A percentile compares a stretch with the other conserved stretches of the same genome.
phyloP scores from a whole-genome alignment of 352 stramenopile genomes.

The Phytophthora pinifolia region DNA sequence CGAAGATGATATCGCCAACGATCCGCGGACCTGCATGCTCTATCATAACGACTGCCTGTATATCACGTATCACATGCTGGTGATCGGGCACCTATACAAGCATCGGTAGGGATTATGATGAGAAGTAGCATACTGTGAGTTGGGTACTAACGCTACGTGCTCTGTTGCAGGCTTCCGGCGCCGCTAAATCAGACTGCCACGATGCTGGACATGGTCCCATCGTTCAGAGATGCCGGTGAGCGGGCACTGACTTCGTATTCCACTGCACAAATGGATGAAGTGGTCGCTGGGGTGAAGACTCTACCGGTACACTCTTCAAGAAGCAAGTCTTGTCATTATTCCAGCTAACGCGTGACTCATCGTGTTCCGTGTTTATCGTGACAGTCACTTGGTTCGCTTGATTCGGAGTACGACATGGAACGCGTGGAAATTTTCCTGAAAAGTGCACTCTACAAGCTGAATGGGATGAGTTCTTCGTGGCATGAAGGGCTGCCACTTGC shows the following conservation, averaged over 20 bases:
- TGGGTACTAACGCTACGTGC: background rate
- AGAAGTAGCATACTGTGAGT: background rate
- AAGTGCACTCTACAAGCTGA: conserved; percentile 62
- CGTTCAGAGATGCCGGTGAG: conserved; percentile 63
- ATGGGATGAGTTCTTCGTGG: conserved; percentile 60
- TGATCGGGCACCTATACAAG: conserved; percentile 76
- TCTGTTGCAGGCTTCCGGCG: conserved; percentile 40
- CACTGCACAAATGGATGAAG: conserved; percentile 42
- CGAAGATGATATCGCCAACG: conserved; percentile 62
- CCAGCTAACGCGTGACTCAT: conserved; percentile 3
- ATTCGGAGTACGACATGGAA: conserved; percentile 36
- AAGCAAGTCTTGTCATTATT: too few species aligned
- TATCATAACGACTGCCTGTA: conserved; percentile 88
- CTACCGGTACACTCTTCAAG: conserved; percentile 39
- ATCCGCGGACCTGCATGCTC: conserved; percentile 70
- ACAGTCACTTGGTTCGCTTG: conserved; percentile 42
- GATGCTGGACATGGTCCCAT: conserved; percentile 82
- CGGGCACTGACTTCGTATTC: conserved; percentile 49
- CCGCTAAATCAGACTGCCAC: conserved; percentile 62
- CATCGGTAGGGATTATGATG: conserved; percentile 36
- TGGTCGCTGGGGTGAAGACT: conserved; percentile 34
- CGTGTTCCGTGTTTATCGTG: conserved; percentile 1
- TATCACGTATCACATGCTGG: conserved; percentile 79
- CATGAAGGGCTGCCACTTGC: conserved; percentile 48
- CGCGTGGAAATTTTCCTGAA: conserved; percentile 64